Evolutionary conservation across 495 filamentous ascomycete species (phyloP), one percentile per base, ranked within the genome.

Genomic region (Neurospora terricola): DNA sequence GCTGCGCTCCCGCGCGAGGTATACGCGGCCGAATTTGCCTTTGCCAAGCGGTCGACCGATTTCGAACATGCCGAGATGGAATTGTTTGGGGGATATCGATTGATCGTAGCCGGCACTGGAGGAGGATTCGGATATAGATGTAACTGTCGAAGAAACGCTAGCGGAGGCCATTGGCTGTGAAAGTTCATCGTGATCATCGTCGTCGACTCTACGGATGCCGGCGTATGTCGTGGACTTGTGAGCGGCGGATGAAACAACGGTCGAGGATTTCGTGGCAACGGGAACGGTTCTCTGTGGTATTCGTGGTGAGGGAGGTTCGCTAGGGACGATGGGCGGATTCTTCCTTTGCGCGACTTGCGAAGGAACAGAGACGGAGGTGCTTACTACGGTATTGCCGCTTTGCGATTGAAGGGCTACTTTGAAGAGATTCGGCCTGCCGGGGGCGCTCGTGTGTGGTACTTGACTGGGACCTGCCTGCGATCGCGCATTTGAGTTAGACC

Each of bases 41-140:
- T 98, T 99, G 10, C 96, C 96, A 6, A 99, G 85, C 3, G 96
- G 96, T 69, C 94, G 92, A 11, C 96, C 96, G 76, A 99, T 98
- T 78, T 99, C 96, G 78, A 99, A 99, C 96, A 99, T 98, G 80
- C 95, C 94, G 3, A 99, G 90, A 75, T 98, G 94, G 80, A 96
- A 93, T 70, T 94, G 87, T 76, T 92, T 95, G 3, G 90, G 88
- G 66, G 85, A 62, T 62, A 62, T 62, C 23, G 54, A 62, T 16
- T 62, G 54, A 34, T 62, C 54, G 54, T 62, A 62, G 27, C 54
- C 27, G 54, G 54, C 27, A 62, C 27, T 73, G 16, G 77, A 48
- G 34, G 69, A 89, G 83, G 78, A 72, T n/a, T 30, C 42, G 16
- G 38, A n/a, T 54, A 21, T 48, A n/a, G 78, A 77, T 6, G 73